phyloP scores from a whole-genome alignment of 768 basidiomycete species.

The Suillus subluteus region DNA sequence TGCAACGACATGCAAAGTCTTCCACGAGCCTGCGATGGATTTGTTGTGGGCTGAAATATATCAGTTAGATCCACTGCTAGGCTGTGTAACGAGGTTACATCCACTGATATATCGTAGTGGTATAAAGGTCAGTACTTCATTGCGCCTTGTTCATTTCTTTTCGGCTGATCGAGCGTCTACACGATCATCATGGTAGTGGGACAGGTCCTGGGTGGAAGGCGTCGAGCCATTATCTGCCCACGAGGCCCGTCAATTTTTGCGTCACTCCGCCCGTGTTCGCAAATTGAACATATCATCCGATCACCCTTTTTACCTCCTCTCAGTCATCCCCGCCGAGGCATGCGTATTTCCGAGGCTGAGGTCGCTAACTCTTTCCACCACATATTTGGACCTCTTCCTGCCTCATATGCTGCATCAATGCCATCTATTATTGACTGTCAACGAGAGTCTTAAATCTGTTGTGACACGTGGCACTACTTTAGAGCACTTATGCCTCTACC shows the following conservation, averaged over 20 bases:
- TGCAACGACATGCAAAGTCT: not conserved
- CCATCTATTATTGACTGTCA: too few species aligned
- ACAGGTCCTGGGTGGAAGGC: not conserved
- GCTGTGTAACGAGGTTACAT: not conserved
- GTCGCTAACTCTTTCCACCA: not conserved
- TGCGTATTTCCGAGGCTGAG: not conserved
- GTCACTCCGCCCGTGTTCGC: not conserved
- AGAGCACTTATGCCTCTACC: not conserved
- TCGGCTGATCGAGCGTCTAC: not conserved
- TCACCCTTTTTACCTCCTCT: not conserved
- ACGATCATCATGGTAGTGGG: too few species aligned
- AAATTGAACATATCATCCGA: not conserved
- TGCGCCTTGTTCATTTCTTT: too few species aligned
- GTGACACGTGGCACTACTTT: not conserved
- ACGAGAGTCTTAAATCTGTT: not conserved
- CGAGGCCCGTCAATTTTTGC: not conserved
- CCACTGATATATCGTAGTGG: not conserved
- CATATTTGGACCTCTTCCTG: not conserved
- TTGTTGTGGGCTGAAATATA: not conserved
- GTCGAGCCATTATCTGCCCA: not conserved
- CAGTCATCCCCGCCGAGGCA: not conserved
- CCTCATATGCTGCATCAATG: constrained; percentile 21
- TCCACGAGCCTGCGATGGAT: not conserved
- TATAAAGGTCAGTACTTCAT: not conserved
- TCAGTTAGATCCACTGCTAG: not conserved